Base-by-base conservation (phyloP, 2,329 filamentous ascomycete species). In the Sordariomycetes sp. region DNA sequence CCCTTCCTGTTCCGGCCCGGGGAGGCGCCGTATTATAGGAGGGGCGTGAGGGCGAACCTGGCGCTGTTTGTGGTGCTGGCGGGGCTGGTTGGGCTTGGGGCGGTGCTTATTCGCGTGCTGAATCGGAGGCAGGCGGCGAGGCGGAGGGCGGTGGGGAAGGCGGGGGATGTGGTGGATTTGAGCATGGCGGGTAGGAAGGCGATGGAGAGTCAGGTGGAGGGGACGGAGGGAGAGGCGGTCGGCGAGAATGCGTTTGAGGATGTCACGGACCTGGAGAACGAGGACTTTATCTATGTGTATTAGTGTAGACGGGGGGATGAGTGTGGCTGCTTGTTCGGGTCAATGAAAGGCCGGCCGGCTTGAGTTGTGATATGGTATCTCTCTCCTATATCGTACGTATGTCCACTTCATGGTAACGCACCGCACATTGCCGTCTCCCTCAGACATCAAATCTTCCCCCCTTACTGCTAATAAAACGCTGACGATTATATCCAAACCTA, bases 111-210 rank as follows among this genome's bases (percentile, higher is more conserved):
- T 28, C 68, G 79, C 32, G 69, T 81, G 53, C 70, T 84, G 62
- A 85, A 88, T 64, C 79, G 76, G 64, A 61, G 76, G 57, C 83
- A 88, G 62, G 74, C 76, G 60, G 73, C 69, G 58, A 77, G 72
- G 60, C 72, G 85, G 3, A 78, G 86, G 1, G 67, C 68, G 10
- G 81, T 82, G 63, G 84, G 84, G 7, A 88, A 88, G 71, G 71
- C 74, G 1, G 83, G 78, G 3, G 74, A 77, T 60, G 76, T 88
- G 43, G 71, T 77, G 52, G 84, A 88, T 65, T 71, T 73, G 14
- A 85, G 79, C 18, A 88, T 88, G 85, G 73, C 81, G 62, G 69
- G 59, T 6, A 58, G 58, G 5, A 60, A 58, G 0, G 59, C 54
- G 0, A 59, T 62, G 1, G 62, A 66, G 5, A 65, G 64, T 40